Evolutionary conservation across 75 land plant species (phyloP).

Genomic region (Cryptomeria japonica): DNA sequence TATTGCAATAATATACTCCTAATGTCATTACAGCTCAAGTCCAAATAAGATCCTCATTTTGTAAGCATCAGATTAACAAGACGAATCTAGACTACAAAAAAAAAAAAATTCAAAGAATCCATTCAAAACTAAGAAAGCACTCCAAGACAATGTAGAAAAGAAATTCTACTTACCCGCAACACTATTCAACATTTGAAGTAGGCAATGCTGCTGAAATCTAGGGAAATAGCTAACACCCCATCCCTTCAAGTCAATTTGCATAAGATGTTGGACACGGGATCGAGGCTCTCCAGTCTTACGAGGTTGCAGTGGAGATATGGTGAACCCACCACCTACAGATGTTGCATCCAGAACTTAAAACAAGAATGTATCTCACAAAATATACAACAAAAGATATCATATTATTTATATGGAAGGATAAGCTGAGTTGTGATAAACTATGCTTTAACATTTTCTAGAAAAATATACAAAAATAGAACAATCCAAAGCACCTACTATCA

Average conservation of each 20-base stretch:
- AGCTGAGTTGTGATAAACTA: neutral
- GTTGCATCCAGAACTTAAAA: neutral
- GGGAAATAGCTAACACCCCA: conserved; percentile 76
- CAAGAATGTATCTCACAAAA: neutral
- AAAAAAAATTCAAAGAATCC: neutral
- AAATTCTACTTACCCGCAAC: conserved; percentile 69
- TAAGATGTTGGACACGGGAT: conserved; percentile 85
- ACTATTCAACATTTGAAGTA: conserved; percentile 87
- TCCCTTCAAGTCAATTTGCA: conserved; percentile 93
- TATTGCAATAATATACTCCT: neutral
- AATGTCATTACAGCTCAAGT: neutral
- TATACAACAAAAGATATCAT: neutral
- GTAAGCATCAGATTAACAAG: neutral
- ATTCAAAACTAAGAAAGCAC: neutral
- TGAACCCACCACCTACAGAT: conserved; percentile 84
- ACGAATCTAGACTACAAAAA: neutral
- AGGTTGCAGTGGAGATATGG: conserved; percentile 73
- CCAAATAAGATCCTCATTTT: neutral
- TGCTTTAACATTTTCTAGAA: neutral
- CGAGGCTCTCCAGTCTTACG: conserved; percentile 63
- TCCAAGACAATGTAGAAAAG: neutral
- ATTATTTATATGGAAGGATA: neutral
- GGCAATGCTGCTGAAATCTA: conserved; percentile 78
- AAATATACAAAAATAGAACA: neutral
- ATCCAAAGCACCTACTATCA: conserved; percentile 55